Percentiles rank a stretch among this genome's conserved stretches.
Evolutionary conservation across 441 rosid genomes (phyloP).

Genomic region (Gossypium schwendimanii): DNA sequence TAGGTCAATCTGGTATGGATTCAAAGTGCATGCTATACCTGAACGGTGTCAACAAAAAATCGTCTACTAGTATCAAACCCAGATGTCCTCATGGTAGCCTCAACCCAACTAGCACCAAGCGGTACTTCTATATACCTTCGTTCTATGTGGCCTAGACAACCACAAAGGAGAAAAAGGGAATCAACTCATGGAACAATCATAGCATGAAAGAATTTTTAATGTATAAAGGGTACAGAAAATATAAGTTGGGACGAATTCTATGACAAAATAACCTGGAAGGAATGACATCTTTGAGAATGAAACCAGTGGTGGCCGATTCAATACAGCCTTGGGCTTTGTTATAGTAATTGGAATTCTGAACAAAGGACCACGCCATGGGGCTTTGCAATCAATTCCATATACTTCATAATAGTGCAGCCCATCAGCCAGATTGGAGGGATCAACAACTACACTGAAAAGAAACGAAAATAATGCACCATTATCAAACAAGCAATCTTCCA

Average conservation of each 20-base stretch:
- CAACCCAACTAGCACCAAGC: constrained; percentile 86
- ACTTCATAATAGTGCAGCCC: constrained; percentile 94
- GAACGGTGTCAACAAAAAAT: constrained; percentile 81
- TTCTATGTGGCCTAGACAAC: constrained; percentile 70
- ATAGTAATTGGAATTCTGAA: constrained; percentile 85
- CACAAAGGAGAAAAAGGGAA: background rate
- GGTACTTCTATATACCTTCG: constrained; percentile 89
- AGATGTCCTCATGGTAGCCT: constrained; percentile 80
- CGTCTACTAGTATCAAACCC: constrained; percentile 84
- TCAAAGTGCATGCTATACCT: constrained; percentile 42
- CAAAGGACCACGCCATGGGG: constrained; percentile 89
- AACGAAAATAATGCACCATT: constrained; percentile 8
- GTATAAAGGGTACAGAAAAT: background rate
- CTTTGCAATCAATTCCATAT: constrained; percentile 89
- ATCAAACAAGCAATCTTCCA: background rate
- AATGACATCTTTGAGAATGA: constrained; percentile 77
- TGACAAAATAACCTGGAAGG: constrained; percentile 53
- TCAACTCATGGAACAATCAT: background rate
- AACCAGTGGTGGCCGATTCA: constrained; percentile 59
- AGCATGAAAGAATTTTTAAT: background rate
- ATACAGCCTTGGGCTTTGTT: constrained; percentile 67
- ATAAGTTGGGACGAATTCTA: constrained; percentile 1
- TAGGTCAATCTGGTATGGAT: constrained; percentile 9
- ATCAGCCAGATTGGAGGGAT: constrained; percentile 73
- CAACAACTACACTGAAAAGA: constrained; percentile 79